Percentiles rank a stretch among this genome's conserved stretches.
Evolutionary conservation across 805 yeast species (phyloP).

Genomic region (Candida germanica): DNA sequence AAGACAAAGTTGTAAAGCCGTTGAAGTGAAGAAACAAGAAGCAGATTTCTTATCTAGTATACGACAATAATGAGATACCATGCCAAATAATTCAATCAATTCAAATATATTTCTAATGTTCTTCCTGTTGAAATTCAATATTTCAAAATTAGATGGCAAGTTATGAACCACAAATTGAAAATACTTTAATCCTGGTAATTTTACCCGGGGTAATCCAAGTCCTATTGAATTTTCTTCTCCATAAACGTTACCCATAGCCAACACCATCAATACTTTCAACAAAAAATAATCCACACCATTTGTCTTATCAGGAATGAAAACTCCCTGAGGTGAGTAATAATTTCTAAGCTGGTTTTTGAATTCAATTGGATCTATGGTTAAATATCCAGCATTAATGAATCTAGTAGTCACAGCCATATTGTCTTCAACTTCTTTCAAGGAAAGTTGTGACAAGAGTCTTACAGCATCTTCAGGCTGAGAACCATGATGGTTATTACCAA

Average conservation of each 20-base stretch:
- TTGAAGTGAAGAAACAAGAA: slow-evolving; percentile 20
- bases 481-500: slow-evolving; percentile 1
- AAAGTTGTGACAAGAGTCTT: background rate
- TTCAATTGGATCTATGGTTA: slow-evolving; percentile 20
- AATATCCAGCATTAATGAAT: slow-evolving; percentile 24
- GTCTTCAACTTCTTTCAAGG: slow-evolving; percentile 1
- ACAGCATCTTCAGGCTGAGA: slow-evolving; percentile 1
- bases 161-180: slow-evolving; percentile 18
- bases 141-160: slow-evolving; percentile 19
- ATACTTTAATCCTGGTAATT: slow-evolving; percentile 21
- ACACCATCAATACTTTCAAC: slow-evolving; percentile 18
- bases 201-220: slow-evolving; percentile 5
- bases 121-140: slow-evolving; percentile 13
- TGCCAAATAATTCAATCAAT: slow-evolving; percentile 22
- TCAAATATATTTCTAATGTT: slow-evolving; percentile 16
- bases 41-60: slow-evolving; percentile 26
- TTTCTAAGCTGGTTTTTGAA: slow-evolving; percentile 12
- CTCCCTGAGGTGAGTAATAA: slow-evolving; percentile 15
- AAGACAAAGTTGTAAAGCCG: slow-evolving; percentile 25
- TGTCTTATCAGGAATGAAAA: slow-evolving; percentile 1
- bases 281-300: slow-evolving; percentile 15
- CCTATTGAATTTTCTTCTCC: slow-evolving; percentile 9
- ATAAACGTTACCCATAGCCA: slow-evolving; percentile 24
- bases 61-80: slow-evolving; percentile 22
- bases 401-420: slow-evolving; percentile 16